Evolutionary conservation across 257 asterid species (phyloP).

Genomic region (Lycium barbarum): DNA sequence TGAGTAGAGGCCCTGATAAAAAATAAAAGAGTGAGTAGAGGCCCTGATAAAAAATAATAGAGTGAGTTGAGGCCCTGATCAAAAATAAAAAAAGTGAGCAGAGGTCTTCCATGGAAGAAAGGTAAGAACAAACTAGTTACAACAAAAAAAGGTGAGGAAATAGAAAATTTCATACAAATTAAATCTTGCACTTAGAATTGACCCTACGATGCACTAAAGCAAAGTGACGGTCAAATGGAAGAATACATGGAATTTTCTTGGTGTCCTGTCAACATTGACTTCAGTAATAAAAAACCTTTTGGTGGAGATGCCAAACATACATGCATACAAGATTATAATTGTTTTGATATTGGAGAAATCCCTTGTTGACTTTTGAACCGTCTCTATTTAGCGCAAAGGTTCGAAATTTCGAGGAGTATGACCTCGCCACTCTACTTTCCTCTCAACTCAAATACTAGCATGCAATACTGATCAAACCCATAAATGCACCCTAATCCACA

Average conservation of each 20-base stretch:
- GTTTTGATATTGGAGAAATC: conserved; percentile 18
- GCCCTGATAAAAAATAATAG: too few species aligned
- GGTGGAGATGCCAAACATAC: conserved; percentile 18
- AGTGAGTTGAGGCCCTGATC: too few species aligned
- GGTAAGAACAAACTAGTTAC: neutral
- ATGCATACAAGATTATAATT: neutral
- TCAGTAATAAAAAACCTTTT: neutral
- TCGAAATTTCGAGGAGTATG: neutral
- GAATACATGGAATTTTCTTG: neutral
- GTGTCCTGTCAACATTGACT: neutral
- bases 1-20: neutral
- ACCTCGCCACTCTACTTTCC: neutral
- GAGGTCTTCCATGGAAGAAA: conserved; percentile 16
- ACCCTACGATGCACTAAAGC: conserved; percentile 9
- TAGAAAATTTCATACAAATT: neutral
- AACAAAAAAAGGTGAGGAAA: neutral
- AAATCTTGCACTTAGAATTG: conserved; percentile 15
- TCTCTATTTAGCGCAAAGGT: neutral
- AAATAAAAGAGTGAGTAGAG: neutral
- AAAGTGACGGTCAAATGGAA: neutral
- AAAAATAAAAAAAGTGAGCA: neutral
- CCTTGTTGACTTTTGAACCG: neutral
- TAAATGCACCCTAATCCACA: conserved; percentile 2
- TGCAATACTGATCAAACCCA: neutral
- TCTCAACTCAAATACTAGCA: neutral